Evolutionary conservation across 768 basidiomycete genomes (phyloP), one percentile per base, ranked within the genome.

Genomic region (Erythrobasidium yunnanense): DNA sequence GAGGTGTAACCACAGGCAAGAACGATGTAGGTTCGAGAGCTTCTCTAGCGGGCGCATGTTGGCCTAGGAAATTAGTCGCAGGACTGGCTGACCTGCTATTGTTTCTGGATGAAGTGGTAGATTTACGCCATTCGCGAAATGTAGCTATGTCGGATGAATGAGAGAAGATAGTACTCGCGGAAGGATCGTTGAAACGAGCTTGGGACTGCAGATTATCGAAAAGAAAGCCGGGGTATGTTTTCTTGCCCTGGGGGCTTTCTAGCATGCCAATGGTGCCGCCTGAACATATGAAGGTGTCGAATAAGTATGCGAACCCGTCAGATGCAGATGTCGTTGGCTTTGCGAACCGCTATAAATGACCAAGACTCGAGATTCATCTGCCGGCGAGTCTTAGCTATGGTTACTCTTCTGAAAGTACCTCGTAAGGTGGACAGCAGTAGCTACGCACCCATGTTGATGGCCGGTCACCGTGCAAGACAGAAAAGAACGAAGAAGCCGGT

Each of bases 131-230:
- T 65, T 84, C 79, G 66, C 86, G 79, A 74, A 85, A 93, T 4
- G 86, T 84, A 73, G 86, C 83, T 6, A 91, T 85, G 22, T 88
- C 86, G 5, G 80, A 78, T 0, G 88, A 83, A 70, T 89, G 83
- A 0, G 88, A 88, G 72, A 88, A 90, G 23, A 93, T 77, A 0
- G 90, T 91, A 67, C 88, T 85, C 74, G 87, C 86, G 23, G 84
- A 77, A 2, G 91, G 92, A 70, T 96, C 92, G 76, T 96, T 88
- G 72, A 96, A 96, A 13, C 92, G 84, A 38, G 82, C 83, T 76
- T 91, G 88, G 70, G 85, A 85, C 70, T 82, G 79, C 29, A 93
- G 81, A 0, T 67, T 52, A 18, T 68, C 67, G 51, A 35, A 68
- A 13, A 68, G 34, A 30, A 68, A 68, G 27, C 67, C 67, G 27